A percentile compares a stretch with the other conserved stretches of the same genome.
Evolutionary conservation across 2,329 filamentous ascomycete species (phyloP).

Genomic region (Venturia oleaginea): DNA sequence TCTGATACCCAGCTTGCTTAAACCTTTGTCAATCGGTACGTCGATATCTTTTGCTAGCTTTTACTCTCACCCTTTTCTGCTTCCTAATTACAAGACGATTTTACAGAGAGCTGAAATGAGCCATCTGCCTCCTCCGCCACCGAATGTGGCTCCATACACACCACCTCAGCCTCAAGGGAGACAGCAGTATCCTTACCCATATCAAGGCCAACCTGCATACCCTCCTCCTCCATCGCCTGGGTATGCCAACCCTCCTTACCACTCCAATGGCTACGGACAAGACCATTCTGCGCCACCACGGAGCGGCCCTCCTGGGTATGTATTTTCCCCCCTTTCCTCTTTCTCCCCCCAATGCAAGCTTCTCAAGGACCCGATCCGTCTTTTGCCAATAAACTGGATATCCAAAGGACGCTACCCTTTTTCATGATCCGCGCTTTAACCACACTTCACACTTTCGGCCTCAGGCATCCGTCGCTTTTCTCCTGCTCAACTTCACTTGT

Average conservation of each 20-base stretch:
- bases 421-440: background rate
- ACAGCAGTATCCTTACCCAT: constrained; percentile 6
- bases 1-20: background rate
- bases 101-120: background rate
- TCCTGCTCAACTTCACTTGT: background rate
- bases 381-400: background rate
- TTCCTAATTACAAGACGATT: background rate
- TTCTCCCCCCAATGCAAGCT: background rate
- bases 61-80: background rate
- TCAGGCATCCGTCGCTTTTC: background rate
- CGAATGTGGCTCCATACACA: constrained; percentile 10
- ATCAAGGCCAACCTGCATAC: background rate
- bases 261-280: constrained; percentile 19
- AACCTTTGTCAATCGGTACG: background rate
- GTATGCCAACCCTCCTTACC: background rate
- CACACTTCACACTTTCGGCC: background rate
- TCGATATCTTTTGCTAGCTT: background rate
- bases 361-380: background rate
- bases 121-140: constrained; percentile 12
- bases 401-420: background rate
- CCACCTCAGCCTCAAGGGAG: constrained; percentile 7
- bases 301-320: constrained; percentile 1
- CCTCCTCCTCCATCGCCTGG: background rate
- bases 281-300: constrained; percentile 15
- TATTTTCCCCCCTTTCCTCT: background rate